Percentiles rank a stretch among this genome's conserved stretches.
Conservation (phyloP, 2,329 filamentous ascomycete genomes). For the Ploettnerulaceae sp. region DNA sequence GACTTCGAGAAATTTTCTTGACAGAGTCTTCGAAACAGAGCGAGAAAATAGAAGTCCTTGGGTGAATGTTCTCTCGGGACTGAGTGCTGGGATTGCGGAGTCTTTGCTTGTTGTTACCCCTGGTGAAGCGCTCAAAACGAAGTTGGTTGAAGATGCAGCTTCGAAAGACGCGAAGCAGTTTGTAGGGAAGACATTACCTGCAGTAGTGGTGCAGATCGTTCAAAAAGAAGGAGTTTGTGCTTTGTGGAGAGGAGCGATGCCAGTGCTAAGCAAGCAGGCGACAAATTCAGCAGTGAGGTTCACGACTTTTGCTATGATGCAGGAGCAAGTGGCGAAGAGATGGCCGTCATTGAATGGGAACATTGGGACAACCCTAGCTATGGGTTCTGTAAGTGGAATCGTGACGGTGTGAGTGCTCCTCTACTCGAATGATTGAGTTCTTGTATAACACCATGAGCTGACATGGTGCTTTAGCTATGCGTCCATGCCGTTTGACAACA, state of each 20-base stretch:
- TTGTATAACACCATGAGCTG: too few relatives aligned
- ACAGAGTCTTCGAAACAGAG: neutral
- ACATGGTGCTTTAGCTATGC: constrained; percentile 11
- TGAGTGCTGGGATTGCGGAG: constrained; percentile 25
- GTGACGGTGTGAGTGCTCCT: constrained; percentile 23
- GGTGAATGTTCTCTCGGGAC: constrained; percentile 25
- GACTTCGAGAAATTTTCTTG: constrained; percentile 14
- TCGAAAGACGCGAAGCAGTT: constrained; percentile 9
- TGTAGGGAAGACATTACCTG: constrained; percentile 2
- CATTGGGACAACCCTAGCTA: constrained; percentile 12
- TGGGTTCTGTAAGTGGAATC: constrained; percentile 21
- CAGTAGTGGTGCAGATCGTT: constrained; percentile 3
- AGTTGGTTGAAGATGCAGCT: constrained; percentile 27
- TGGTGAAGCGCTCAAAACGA: constrained; percentile 30
- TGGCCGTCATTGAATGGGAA: constrained; percentile 6
- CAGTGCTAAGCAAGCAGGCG: constrained; percentile 25
- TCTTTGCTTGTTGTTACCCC: constrained; percentile 29
- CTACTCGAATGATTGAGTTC: neutral
- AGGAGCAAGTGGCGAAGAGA: constrained; percentile 12
- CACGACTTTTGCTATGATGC: constrained; percentile 23
- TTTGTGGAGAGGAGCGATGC: constrained; percentile 23
- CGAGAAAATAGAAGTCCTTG: constrained; percentile 13
- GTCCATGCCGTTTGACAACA: constrained; percentile 28
- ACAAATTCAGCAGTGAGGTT: constrained; percentile 28
- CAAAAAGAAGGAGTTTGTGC: constrained; percentile 13